Base-by-base conservation (phyloP, 768 basidiomycete genomes). In the Xerocomellus chrysenteron region DNA sequence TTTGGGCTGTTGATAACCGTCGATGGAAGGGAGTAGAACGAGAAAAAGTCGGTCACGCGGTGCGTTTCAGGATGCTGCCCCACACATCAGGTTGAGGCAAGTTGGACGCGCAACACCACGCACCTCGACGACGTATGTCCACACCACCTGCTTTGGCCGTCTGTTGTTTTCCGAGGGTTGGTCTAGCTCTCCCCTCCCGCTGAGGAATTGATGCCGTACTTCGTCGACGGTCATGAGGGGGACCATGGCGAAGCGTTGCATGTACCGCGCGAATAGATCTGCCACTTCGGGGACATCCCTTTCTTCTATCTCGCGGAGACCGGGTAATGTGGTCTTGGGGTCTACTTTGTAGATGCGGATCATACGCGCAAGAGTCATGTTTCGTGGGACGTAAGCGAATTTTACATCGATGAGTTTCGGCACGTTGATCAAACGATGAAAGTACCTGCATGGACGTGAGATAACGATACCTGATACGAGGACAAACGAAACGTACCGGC, bases 11-110 rank as follows among this genome's bases (percentile, higher is more conserved):
- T 81, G 68, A 98, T 92, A 58, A 98, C 86, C 2, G 93, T 90
- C 5, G 96, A 98, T 1, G 97, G 96, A 24, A 99, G 84, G 14
- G 91, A 91, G 72, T 97, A 99, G 78, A 98, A 96, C 10, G 96
- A 95, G 74, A 98, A 88, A 68, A 95, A 90, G 74, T 99, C 97
- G 2, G 96, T 98, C 64, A 99, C 87, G 58, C 81, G 80, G 56
- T 88, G 84, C 3, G 89, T 88, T 55, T 82, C 73, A 2, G 91
- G 89, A 71, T 98, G 82, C 95, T 98, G 59, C 24, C 39, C 21
- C 47, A 47, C 14, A 24, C 35, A 32, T 55, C 32, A 24, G n/a
- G 50, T 36, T 50, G 51, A 41, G 59, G 26, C n/a, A 40, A 26
- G 5, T 21, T 2, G 24, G 48, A 45, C 41, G 47, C 16, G 64